Conservation (phyloP, 2,329 filamentous ascomycete species). For the Aspergillus hortae region DNA sequence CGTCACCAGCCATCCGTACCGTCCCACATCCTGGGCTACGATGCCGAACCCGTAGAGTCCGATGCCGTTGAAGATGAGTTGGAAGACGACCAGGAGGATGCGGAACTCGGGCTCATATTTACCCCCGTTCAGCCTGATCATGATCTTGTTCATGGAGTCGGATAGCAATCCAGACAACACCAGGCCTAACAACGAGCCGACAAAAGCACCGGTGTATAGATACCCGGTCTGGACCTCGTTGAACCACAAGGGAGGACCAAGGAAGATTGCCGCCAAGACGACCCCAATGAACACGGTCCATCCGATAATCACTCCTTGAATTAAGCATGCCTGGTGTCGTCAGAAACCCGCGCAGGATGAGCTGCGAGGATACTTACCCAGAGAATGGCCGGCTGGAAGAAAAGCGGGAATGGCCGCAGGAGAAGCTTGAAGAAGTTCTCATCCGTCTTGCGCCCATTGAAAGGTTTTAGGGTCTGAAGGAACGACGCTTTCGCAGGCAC, state of each 20-base stretch:
- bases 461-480: slow-evolving; percentile 59
- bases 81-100: slow-evolving; percentile 76
- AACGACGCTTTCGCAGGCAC: slow-evolving; percentile 54
- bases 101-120: slow-evolving; percentile 91
- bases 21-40: slow-evolving; percentile 58
- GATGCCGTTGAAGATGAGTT: slow-evolving; percentile 71
- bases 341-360: slow-evolving; percentile 3
- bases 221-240: slow-evolving; percentile 78
- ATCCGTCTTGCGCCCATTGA: slow-evolving; percentile 78
- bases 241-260: slow-evolving; percentile 78
- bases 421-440: slow-evolving; percentile 66
- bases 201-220: slow-evolving; percentile 78
- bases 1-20: slow-evolving; percentile 69
- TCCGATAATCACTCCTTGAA: slow-evolving; percentile 86
- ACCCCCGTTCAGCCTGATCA: slow-evolving; percentile 73
- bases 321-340: slow-evolving; percentile 55
- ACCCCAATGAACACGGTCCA: slow-evolving; percentile 94
- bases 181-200: slow-evolving; percentile 78
- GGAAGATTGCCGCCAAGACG: slow-evolving; percentile 75
- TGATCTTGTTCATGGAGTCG: slow-evolving; percentile 65
- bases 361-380: slow-evolving; percentile 51
- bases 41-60: slow-evolving; percentile 84
- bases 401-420: slow-evolving; percentile 73
- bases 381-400: slow-evolving; percentile 78
- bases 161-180: slow-evolving; percentile 68